Evolutionary conservation across 805 yeast species (phyloP).

Genomic region (Blastobotrys muscicola): DNA sequence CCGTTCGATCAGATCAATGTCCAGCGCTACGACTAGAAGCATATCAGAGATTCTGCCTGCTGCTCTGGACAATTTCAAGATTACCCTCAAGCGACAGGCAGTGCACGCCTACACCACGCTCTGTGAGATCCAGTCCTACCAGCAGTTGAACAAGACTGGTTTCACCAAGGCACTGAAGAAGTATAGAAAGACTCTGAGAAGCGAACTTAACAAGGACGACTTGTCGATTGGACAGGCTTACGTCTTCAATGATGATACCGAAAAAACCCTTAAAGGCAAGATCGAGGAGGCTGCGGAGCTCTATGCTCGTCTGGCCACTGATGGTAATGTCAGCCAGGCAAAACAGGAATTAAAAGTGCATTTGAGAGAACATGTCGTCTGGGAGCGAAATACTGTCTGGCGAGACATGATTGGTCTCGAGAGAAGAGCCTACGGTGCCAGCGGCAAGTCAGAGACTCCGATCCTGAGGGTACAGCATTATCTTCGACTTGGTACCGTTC

Average conservation of each 20-base stretch:
- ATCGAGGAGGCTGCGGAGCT: conserved; percentile 44
- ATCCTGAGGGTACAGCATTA: not conserved
- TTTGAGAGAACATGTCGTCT: conserved; percentile 85
- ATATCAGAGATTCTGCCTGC: not conserved
- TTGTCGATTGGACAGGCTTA: conserved; percentile 37
- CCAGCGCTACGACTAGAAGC: too few relatives aligned
- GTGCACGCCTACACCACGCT: conserved; percentile 60
- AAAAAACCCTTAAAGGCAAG: conserved; percentile 39
- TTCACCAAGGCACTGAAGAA: conserved; percentile 84
- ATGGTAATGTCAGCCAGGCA: conserved; percentile 36
- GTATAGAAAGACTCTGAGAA: conserved; percentile 73
- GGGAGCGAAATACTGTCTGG: conserved; percentile 98
- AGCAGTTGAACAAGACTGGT: conserved; percentile 81
- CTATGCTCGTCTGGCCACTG: conserved; percentile 44
- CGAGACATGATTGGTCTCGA: conserved; percentile 89
- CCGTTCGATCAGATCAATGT: not conserved
- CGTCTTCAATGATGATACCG: conserved; percentile 45
- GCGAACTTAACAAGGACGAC: conserved; percentile 39
- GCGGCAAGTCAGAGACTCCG: not conserved
- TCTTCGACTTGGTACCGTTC: conserved; percentile 4
- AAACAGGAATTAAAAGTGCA: conserved; percentile 40
- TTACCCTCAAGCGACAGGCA: conserved; percentile 59
- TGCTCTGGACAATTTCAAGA: conserved; percentile 32
- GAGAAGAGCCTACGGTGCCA: conserved; percentile 67
- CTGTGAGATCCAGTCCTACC: conserved; percentile 73